These are phyloP conservation scores for Nephelium lappaceum DNA, from an alignment of 345 rosid species.

Conservation along the genomic window DNA sequence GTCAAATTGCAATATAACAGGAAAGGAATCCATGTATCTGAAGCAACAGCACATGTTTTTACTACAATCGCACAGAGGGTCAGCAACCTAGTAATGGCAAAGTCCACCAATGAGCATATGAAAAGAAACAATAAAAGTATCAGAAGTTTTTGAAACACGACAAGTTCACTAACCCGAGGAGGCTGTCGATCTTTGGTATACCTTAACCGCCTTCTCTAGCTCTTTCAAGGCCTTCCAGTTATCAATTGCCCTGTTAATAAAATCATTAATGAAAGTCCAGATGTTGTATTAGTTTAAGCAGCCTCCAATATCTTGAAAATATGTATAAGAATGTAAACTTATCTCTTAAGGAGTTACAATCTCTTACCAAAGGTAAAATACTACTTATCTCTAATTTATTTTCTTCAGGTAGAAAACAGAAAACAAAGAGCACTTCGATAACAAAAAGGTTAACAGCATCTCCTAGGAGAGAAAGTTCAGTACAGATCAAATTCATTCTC, in stretches of 20 bases:
- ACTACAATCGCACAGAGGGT: background rate
- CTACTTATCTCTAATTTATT: background rate
- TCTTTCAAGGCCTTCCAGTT: slow-evolving; percentile 91
- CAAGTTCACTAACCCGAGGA: slow-evolving; percentile 57
- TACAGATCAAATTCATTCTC: background rate
- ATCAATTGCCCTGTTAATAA: slow-evolving; percentile 61
- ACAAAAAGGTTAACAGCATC: background rate
- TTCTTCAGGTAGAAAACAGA: background rate
- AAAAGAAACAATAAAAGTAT: background rate
- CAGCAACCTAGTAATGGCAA: background rate
- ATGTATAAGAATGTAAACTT: background rate
- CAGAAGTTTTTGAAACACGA: background rate
- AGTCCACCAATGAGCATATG: background rate
- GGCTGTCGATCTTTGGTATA: slow-evolving; percentile 88
- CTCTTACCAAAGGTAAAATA: background rate
- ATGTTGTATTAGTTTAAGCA: background rate
- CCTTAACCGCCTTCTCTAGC: slow-evolving; percentile 81
- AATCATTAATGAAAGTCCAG: background rate
- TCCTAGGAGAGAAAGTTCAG: background rate
- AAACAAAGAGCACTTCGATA: background rate
- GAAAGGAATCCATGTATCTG: background rate
- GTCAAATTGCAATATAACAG: slow-evolving; percentile 9
- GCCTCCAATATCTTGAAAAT: background rate
- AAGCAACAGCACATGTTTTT: background rate
- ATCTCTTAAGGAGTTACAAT: background rate